Base-by-base conservation (phyloP, 805 yeast genomes). In the Nakazawaea ernobii region DNA sequence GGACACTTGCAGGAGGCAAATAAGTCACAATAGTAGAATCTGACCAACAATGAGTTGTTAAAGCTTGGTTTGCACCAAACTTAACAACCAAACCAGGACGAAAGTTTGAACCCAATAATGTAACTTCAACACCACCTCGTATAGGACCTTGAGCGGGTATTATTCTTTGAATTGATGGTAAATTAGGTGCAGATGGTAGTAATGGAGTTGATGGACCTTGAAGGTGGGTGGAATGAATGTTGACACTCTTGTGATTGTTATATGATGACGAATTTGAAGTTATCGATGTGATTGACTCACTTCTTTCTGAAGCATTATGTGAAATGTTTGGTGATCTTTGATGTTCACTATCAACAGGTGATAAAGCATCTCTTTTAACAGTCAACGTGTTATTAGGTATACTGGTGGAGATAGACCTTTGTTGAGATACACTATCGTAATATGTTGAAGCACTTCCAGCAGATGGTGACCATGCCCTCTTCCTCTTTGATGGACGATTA, bases 61-160 rank as follows among this genome's bases (percentile, higher is more conserved):
- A 65, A 0, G 94, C 89, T 49, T 75, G 69, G 59, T 81, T 82
- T 10, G 84, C 80, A 32, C 99, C 99, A 67, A 94, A 94, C 65
- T 84, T 84, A 13, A 92, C 96, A 24, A 72, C 70, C 49, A 92
- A 69, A 0, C 95, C 96, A 14, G 85, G 86, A 46, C 83, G 80
- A 72, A 94, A 94, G 50, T 89, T 86, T 42, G 82, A 75, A 2
- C 99, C 99, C 39, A 94, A 70, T 43, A 94, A 68, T 0, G 99
- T 94, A 7, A 94, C 87, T 63, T 94, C 99, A 38, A 91, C 84
- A 36, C 99, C 99, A 54, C 99, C 99, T 53, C 96, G 76, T 10
- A 90, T 77, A 8, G 97, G 96, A 2, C 99, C 99, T 62, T 87
- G 94, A 0, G 95, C 84, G 1, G 99, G 99, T 49, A 94, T 91